A percentile compares a stretch with the other conserved stretches of the same genome.
Evolutionary conservation across 140 eudicot species (phyloP).

Genomic region (Oenanthe javanica): DNA sequence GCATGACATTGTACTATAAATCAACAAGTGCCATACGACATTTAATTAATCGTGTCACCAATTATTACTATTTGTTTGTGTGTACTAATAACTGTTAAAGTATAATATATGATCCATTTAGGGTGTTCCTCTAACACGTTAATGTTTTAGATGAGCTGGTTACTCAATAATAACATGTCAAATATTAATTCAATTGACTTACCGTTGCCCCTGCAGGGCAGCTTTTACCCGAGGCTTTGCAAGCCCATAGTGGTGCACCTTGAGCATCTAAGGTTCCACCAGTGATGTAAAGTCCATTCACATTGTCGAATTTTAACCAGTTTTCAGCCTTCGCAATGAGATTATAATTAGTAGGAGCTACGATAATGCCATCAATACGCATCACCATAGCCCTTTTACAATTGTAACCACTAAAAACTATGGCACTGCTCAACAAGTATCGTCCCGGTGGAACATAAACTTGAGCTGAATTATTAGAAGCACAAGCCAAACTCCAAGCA

Average conservation of each 20-base stretch:
- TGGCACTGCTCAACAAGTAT: not conserved
- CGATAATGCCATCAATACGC: conserved; percentile 19
- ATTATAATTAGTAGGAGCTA: conserved; percentile 50
- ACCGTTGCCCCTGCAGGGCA: conserved; percentile 17
- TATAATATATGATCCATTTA: too few relatives aligned
- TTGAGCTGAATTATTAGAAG: not conserved
- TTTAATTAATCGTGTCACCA: not conserved
- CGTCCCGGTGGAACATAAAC: conserved; percentile 1
- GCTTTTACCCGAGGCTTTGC: conserved; percentile 2
- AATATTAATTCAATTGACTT: not conserved
- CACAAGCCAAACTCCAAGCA: conserved; percentile 4
- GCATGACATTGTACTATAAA: not conserved
- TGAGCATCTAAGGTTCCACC: conserved; percentile 12
- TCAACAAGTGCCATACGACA: not conserved
- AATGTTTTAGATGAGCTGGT: too few relatives aligned
- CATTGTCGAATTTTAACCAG: conserved; percentile 52
- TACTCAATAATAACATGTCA: not conserved
- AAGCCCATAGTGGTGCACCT: not conserved
- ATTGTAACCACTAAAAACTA: not conserved
- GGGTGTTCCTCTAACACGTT: too few relatives aligned
- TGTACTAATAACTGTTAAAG: too few relatives aligned
- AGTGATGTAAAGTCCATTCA: not conserved
- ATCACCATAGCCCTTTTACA: not conserved
- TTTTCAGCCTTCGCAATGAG: conserved; percentile 21
- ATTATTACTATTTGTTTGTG: not conserved